Percentiles rank a stretch among this genome's conserved stretches.
Evolutionary conservation across 2,329 filamentous ascomycete species (phyloP).

Genomic region (Trichophyton schoenleinii): DNA sequence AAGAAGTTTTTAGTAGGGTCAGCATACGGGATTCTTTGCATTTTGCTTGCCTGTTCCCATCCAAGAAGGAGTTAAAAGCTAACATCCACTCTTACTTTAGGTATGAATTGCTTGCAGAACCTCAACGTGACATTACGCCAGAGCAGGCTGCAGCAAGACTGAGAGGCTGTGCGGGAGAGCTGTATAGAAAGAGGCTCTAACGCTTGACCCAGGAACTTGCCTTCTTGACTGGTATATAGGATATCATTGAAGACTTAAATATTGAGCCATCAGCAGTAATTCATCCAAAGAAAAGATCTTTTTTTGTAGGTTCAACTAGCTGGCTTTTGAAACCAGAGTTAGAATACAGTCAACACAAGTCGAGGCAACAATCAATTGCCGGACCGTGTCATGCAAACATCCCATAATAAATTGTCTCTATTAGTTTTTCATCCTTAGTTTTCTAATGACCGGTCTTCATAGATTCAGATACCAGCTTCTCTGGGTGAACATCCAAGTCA

Average conservation of each 20-base stretch:
- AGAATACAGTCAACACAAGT: neutral
- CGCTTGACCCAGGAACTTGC: neutral
- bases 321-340: neutral
- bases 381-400: neutral
- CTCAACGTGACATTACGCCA: slow-evolving; percentile 94
- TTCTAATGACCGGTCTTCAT: neutral
- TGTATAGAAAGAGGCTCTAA: slow-evolving; percentile 61
- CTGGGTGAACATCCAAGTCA: slow-evolving; percentile 54
- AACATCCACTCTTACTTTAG: slow-evolving; percentile 19
- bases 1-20: slow-evolving; percentile 86
- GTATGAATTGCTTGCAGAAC: slow-evolving; percentile 92
- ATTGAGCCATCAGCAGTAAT: neutral
- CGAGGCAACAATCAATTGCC: neutral
- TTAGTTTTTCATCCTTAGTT: no score
- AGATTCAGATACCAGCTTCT: slow-evolving; percentile 23
- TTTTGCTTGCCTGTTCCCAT: neutral
- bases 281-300: neutral
- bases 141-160: slow-evolving; percentile 80
- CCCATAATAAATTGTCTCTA: no score
- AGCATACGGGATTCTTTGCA: slow-evolving; percentile 12
- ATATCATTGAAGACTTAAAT: neutral
- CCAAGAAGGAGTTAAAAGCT: neutral
- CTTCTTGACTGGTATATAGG: no score
- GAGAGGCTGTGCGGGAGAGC: slow-evolving; percentile 60
- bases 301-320: neutral